These are phyloP conservation scores for Aegilops umbellulata DNA, from an alignment of 176 grass and related monocot genomes.

Conservation along the genomic window DNA sequence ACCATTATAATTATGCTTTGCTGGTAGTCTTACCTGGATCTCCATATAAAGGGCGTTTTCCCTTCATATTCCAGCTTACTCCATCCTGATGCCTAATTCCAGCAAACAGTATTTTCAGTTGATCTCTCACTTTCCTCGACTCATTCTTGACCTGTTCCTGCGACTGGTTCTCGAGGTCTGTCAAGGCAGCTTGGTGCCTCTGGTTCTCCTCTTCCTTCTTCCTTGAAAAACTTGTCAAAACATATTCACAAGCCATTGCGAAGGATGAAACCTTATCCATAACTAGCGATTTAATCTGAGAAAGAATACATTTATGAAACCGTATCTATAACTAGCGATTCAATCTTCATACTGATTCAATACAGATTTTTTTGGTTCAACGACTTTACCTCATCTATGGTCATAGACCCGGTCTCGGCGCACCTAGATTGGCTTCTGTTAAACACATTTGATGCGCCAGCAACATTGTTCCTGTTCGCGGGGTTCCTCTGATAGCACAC, in stretches of 20 bases:
- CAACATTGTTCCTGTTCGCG: background rate
- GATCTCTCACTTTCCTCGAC: background rate
- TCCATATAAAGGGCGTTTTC: too few species aligned
- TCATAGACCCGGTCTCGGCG: background rate
- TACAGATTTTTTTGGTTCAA: background rate
- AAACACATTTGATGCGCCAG: background rate
- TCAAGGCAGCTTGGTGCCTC: background rate
- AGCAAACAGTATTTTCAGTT: too few species aligned
- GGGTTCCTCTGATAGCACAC: background rate
- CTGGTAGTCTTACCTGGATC: too few species aligned
- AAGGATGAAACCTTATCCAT: background rate
- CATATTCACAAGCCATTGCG: background rate
- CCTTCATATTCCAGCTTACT: too few species aligned
- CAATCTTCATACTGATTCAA: background rate
- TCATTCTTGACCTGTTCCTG: background rate
- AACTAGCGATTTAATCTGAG: background rate
- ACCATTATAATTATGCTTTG: too few species aligned
- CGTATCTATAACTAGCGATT: background rate
- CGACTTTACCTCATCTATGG: background rate
- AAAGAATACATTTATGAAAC: too few species aligned
- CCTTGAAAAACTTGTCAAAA: background rate
- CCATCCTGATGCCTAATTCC: too few species aligned
- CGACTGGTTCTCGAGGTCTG: background rate
- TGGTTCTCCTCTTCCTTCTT: background rate
- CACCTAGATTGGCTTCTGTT: background rate